Evolutionary conservation across 2,329 filamentous ascomycete genomes (phyloP).

Genomic region (Cladophialophora immunda): DNA sequence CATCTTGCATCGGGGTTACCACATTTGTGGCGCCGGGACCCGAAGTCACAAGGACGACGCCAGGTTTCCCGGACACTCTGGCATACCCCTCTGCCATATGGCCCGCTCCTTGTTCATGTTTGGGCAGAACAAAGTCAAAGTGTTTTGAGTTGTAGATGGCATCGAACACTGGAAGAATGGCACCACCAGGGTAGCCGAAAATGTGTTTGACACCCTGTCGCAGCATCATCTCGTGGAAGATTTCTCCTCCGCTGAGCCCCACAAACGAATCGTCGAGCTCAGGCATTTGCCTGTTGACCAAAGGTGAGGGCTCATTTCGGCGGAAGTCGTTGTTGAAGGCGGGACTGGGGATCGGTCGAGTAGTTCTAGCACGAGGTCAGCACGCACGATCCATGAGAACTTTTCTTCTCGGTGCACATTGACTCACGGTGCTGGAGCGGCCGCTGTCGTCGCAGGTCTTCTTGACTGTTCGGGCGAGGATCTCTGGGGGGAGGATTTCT

Average conservation of each 20-base stretch:
- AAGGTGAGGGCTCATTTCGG: constrained; percentile 72
- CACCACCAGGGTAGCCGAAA: constrained; percentile 92
- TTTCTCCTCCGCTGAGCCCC: constrained; percentile 92
- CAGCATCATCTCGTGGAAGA: constrained; percentile 99
- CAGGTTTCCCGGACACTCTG: constrained; percentile 89
- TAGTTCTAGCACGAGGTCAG: constrained; percentile 53
- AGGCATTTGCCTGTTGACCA: constrained; percentile 66
- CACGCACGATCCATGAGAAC: constrained; percentile 32
- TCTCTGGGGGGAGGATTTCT: constrained; percentile 46
- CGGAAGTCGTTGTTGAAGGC: constrained; percentile 63
- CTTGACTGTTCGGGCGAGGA: constrained; percentile 46
- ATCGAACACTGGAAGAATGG: constrained; percentile 97
- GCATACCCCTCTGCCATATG: constrained; percentile 99
- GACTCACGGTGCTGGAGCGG: constrained; percentile 65
- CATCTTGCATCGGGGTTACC: constrained; percentile 95
- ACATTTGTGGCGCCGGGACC: constrained; percentile 97
- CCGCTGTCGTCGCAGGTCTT: constrained; percentile 58
- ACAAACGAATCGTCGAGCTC: constrained; percentile 92
- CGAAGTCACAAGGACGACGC: constrained; percentile 95
- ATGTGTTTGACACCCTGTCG: constrained; percentile 90
- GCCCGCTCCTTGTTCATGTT: constrained; percentile 96
- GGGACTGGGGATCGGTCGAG: constrained; percentile 69
- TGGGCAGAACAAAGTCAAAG: constrained; percentile 93
- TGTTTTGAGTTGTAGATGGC: constrained; percentile 98
- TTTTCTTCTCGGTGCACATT: constrained; percentile 6